phyloP scores from a whole-genome alignment of 768 basidiomycete species.

The Coprinopsis sp. region DNA sequence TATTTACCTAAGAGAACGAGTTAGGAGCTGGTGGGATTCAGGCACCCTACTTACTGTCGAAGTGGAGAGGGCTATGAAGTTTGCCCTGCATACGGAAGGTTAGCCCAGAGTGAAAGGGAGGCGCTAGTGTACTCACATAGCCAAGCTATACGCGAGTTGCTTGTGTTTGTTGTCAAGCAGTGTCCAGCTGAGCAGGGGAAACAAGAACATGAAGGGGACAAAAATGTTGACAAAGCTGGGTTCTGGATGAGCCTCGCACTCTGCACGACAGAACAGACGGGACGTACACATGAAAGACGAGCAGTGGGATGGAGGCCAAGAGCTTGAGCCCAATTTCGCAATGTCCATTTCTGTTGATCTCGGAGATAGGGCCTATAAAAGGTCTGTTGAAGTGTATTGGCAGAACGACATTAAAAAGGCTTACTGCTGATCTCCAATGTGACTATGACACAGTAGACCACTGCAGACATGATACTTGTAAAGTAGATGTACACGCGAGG shows the following conservation, averaged over 20 bases:
- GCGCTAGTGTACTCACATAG: background rate
- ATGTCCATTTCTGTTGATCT: conserved; percentile 30
- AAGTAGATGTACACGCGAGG: conserved; percentile 39
- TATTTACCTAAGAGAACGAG: conserved; percentile 27
- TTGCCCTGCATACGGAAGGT: conserved; percentile 28
- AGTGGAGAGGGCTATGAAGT: conserved; percentile 42
- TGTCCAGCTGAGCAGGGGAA: conserved; percentile 32
- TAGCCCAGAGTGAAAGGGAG: background rate
- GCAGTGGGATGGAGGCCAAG: conserved; percentile 38
- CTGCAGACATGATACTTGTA: conserved; percentile 31
- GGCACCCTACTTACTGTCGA: conserved; percentile 31
- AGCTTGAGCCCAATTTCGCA: conserved; percentile 47
- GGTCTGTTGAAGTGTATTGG: background rate
- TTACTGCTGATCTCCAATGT: conserved; percentile 34
- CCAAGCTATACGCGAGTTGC: conserved; percentile 35
- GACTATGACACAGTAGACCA: conserved; percentile 35
- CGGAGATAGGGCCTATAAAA: conserved; percentile 30
- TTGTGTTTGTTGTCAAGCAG: conserved; percentile 26
- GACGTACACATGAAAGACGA: conserved; percentile 46
- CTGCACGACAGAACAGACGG: background rate
- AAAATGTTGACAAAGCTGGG: conserved; percentile 30
- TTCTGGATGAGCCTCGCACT: background rate
- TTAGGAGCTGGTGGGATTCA: background rate
- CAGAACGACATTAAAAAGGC: conserved; percentile 9
- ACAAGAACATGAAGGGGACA: conserved; percentile 42